Evolutionary conservation across 1,284 basidiomycete genomes (phyloP).

Genomic region (Cryptococcus wingfieldii): DNA sequence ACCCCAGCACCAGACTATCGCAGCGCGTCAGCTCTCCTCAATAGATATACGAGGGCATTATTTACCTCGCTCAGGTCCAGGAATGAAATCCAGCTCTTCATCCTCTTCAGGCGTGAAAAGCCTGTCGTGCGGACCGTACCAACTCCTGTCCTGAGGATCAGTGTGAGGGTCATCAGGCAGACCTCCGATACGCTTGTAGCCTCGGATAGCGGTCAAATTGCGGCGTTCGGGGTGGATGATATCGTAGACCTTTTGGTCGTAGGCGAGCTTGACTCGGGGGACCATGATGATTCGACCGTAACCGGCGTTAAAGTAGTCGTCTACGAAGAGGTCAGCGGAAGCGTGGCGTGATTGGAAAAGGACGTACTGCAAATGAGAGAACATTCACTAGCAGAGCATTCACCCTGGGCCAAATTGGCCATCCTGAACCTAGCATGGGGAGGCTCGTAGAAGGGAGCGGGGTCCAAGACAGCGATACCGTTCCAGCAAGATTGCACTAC

Average conservation of each 20-base stretch:
- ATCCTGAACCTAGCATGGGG: constrained; percentile 88
- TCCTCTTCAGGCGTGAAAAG: constrained; percentile 82
- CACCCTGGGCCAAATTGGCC: constrained; percentile 70
- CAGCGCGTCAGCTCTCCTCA: background rate
- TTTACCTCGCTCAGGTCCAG: constrained; percentile 82
- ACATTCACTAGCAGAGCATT: constrained; percentile 91
- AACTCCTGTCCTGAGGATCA: constrained; percentile 88
- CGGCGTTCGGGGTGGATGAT: constrained; percentile 83
- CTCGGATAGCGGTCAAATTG: constrained; percentile 88
- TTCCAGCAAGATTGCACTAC: constrained; percentile 92
- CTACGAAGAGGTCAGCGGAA: constrained; percentile 15
- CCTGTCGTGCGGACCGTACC: constrained; percentile 90
- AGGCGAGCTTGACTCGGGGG: constrained; percentile 87
- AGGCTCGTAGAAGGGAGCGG: constrained; percentile 82
- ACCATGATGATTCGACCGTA: constrained; percentile 96
- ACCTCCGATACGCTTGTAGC: constrained; percentile 82
- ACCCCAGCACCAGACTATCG: constrained; percentile 92
- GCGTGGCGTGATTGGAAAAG: background rate
- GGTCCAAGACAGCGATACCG: constrained; percentile 86
- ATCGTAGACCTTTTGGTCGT: constrained; percentile 88
- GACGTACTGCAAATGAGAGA: constrained; percentile 82
- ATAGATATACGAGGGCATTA: constrained; percentile 2
- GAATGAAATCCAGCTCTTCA: constrained; percentile 66
- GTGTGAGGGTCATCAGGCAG: constrained; percentile 88
- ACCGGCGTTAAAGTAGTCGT: constrained; percentile 80